Percentiles rank a stretch among this genome's conserved stretches.
phyloP scores from a whole-genome alignment of 768 basidiomycete genomes.

The Tricholoma terreum region DNA sequence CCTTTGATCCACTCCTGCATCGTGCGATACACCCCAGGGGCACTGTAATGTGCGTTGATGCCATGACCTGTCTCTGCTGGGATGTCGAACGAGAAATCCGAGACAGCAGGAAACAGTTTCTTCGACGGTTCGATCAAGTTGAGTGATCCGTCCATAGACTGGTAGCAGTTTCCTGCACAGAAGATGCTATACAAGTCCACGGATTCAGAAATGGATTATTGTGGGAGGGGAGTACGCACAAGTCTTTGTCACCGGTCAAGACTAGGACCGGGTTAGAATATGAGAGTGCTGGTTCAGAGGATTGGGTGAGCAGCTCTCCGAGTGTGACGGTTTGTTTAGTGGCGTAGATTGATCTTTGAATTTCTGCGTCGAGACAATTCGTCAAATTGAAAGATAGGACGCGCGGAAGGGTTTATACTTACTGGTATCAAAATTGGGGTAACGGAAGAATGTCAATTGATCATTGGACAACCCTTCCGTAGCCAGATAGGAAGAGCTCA shows the following conservation, averaged over 20 bases:
- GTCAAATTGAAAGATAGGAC: background rate
- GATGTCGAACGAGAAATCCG: constrained; percentile 9
- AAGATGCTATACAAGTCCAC: constrained; percentile 7
- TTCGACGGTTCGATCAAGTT: constrained; percentile 8
- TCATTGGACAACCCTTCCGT: constrained; percentile 12
- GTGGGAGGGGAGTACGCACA: constrained; percentile 10
- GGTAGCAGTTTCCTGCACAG: constrained; percentile 19
- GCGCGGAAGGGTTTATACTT: background rate
- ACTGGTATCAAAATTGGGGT: constrained; percentile 19
- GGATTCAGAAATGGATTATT: background rate
- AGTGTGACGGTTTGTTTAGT: constrained; percentile 17
- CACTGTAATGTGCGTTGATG: constrained; percentile 15
- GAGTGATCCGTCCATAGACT: constrained; percentile 1
- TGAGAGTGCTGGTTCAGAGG: constrained; percentile 2
- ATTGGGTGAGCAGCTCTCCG: constrained; percentile 19
- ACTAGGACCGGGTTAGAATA: constrained; percentile 21
- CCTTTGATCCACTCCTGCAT: constrained; percentile 15
- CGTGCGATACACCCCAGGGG: constrained; percentile 7
- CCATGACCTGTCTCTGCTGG: constrained; percentile 18
- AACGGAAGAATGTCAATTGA: constrained; percentile 18
- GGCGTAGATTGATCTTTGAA: constrained; percentile 4
- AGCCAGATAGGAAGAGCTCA: constrained; percentile 16
- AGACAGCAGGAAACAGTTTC: constrained; percentile 9
- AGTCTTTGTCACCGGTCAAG: constrained; percentile 23
- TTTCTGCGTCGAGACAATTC: background rate